These are phyloP conservation scores for Pichia sp. DNA, from an alignment of 1,139 yeast genomes.

Conservation along the genomic window DNA sequence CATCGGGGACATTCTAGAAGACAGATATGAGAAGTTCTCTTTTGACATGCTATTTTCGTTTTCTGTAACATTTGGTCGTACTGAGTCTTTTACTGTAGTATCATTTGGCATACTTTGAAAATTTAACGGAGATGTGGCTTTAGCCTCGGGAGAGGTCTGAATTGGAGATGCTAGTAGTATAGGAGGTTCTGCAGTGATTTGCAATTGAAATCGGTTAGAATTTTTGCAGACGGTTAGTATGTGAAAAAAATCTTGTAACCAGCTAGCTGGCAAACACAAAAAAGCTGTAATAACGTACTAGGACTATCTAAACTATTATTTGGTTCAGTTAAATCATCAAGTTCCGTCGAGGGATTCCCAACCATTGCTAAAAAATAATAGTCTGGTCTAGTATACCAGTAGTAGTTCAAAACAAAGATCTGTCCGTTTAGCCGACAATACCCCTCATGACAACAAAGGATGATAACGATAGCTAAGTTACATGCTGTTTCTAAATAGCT, in stretches of 20 bases:
- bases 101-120: background rate
- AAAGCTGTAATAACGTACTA: too few species aligned
- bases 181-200: background rate
- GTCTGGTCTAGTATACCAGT: too few species aligned
- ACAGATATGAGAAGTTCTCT: constrained; percentile 26
- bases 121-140: constrained; percentile 27
- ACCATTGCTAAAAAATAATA: too few species aligned
- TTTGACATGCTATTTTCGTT: constrained; percentile 13
- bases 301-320: too few species aligned
- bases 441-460: too few species aligned
- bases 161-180: background rate
- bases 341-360: too few species aligned
- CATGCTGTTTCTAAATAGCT: background rate
- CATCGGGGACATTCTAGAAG: constrained; percentile 26
- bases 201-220: background rate
- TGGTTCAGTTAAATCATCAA: too few species aligned
- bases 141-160: constrained; percentile 20
- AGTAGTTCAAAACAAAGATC: too few species aligned
- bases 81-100: background rate
- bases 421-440: too few species aligned
- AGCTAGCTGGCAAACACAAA: too few species aligned
- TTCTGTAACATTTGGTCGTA: background rate
- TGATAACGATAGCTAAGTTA: background rate
- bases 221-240: background rate
- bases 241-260: too few species aligned